Evolutionary conservation across 495 filamentous ascomycete genomes (phyloP), one percentile per base, ranked within the genome.

Genomic region (Penicillium lividum): DNA sequence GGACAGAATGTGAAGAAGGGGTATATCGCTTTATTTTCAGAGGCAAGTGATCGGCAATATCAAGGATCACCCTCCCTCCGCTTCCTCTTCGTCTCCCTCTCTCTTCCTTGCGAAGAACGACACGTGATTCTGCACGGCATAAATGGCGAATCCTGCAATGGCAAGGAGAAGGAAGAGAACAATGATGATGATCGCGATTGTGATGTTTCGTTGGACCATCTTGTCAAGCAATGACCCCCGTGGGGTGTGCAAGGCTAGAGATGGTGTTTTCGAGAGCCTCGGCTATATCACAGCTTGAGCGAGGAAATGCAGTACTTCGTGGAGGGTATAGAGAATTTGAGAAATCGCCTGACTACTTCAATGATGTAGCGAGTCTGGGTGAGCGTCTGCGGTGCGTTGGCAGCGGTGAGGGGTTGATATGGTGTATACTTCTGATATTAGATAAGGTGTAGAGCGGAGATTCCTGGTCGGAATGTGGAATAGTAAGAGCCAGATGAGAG

Each of bases 181-280:
- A 73, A 92, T 90, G 73, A 92, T 86, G 74, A 92, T 92, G 70
- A 92, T 82, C 33, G 88, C 89, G 73, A 92, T 89, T 68, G 86
- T 82, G 75, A 89, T 82, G 83, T 92, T 92, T 78, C 85, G 74
- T 73, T 89, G 25, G 11, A 47, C 40, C 43, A 55, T 55, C 18
- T 46, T 55, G 53, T n/a, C 28, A 10, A 45, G 27, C 25, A 40
- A 10, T 28, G 29, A 36, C 46, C 46, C 27, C 7, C 8, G 5
- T 7, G 46, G 46, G 46, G 15, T 22, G 22, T 3, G 13, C 15
- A 40, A 15, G 13, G 6, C 5, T 40, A 33, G 48, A 6, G 46
- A n/a, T 51, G 47, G 9, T 40, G 38, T 16, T 40, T 40, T 40
- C 10, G 33, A 36, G 33, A 36, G 33, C 9, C 9, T 0, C 33